These are phyloP conservation scores for Sclerotinia minor DNA, from an alignment of 2,329 filamentous ascomycete genomes.

Conservation along the genomic window DNA sequence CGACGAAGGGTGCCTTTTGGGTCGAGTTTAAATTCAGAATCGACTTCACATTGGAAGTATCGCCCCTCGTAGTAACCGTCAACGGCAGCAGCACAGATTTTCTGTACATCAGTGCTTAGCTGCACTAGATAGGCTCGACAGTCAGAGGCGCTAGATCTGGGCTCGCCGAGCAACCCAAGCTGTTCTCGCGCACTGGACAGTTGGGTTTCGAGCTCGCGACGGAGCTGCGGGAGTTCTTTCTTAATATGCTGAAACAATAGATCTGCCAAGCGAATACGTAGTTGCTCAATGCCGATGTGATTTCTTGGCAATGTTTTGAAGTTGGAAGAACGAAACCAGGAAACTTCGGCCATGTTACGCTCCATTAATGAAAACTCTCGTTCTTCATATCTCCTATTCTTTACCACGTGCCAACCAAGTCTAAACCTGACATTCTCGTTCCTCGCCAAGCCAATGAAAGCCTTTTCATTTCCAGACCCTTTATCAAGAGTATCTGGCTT, in stretches of 20 bases:
- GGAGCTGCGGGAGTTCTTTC: constrained; percentile 38
- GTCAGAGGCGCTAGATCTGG: constrained; percentile 29
- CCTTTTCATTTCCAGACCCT: constrained; percentile 43
- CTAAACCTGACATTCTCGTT: constrained; percentile 47
- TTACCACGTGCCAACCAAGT: constrained; percentile 52
- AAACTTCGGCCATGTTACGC: constrained; percentile 33
- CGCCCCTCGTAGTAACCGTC: constrained; percentile 41
- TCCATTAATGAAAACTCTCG: constrained; percentile 37
- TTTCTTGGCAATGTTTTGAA: constrained; percentile 36
- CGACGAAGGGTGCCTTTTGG: constrained; percentile 30
- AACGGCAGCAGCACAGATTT: constrained; percentile 40
- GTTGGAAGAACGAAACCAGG: constrained; percentile 36
- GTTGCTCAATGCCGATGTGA: constrained; percentile 35
- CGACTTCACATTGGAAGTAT: constrained; percentile 35
- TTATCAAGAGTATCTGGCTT: constrained; percentile 46
- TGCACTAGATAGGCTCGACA: constrained; percentile 37
- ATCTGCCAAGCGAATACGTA: constrained; percentile 34
- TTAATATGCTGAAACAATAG: constrained; percentile 42
- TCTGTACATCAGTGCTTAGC: constrained; percentile 38
- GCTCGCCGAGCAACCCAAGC: constrained; percentile 27
- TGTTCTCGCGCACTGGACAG: constrained; percentile 19
- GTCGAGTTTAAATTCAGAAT: constrained; percentile 29
- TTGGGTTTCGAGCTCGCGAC: constrained; percentile 31
- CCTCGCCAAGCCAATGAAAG: constrained; percentile 43
- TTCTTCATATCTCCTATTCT: constrained; percentile 47